Conservation (phyloP, 2,329 filamentous ascomycete species). For the Coniochaeta pulveracea region DNA sequence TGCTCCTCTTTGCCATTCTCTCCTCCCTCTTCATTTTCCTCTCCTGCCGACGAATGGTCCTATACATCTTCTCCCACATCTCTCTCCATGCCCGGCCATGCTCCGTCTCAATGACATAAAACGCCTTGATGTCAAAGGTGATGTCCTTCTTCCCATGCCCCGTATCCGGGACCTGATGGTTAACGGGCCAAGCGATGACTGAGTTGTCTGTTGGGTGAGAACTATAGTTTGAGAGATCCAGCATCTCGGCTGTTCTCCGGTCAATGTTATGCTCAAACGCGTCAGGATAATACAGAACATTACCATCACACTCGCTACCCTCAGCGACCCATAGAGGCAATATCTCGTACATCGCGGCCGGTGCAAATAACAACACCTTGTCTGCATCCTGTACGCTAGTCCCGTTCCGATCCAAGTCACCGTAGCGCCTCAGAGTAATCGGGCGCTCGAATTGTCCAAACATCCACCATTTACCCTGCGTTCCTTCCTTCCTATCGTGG, state of each 20-base stretch:
- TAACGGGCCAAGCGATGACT: conserved; percentile 3
- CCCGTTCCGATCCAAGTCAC: neutral
- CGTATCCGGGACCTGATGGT: conserved; percentile 3
- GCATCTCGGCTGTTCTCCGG: neutral
- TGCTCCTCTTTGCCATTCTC: neutral
- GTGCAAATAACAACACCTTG: neutral
- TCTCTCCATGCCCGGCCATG: conserved; percentile 1
- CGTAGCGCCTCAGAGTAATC: conserved; percentile 18
- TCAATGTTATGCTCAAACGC: neutral
- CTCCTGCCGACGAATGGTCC: neutral
- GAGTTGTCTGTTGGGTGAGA: conserved; percentile 1
- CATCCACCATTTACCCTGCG: conserved; percentile 8
- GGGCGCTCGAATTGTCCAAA: conserved; percentile 18
- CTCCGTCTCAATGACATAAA: conserved; percentile 2
- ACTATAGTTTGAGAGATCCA: conserved; percentile 3
- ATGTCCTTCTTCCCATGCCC: conserved; percentile 3
- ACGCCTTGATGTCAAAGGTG: conserved; percentile 3
- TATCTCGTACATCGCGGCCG: conserved; percentile 4
- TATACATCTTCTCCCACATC: conserved; percentile 4
- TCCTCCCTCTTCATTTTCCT: conserved; percentile 3
- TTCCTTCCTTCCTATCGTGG: conserved; percentile 11
- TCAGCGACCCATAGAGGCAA: conserved; percentile 1
- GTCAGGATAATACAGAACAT: neutral
- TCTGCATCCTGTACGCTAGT: neutral
- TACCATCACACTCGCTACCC: conserved; percentile 2